Evolutionary conservation across 208 protist species (phyloP).

Genomic region (Baffinella frigidus): DNA sequence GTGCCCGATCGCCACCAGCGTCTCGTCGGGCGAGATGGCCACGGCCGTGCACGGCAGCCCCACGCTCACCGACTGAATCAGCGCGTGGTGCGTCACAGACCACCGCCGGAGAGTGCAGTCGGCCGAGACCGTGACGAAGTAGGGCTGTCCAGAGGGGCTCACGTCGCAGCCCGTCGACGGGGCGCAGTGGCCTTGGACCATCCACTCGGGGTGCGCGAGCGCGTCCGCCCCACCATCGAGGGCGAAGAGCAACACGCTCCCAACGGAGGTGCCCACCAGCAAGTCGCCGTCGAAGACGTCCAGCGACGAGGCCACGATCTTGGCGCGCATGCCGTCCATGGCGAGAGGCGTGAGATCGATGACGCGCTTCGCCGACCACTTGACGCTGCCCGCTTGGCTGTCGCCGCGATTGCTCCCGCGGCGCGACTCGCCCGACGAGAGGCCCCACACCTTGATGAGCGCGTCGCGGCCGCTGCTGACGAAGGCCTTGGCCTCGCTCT

Average conservation of each 20-base stretch:
- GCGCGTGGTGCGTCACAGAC: background rate
- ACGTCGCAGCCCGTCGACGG: background rate
- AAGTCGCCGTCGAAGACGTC: background rate
- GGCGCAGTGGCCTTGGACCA: background rate
- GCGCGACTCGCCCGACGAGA: background rate
- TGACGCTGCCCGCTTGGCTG: background rate
- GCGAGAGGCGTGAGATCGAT: background rate
- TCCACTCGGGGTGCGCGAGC: background rate
- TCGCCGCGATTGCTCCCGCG: background rate
- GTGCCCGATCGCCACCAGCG: slow-evolving; percentile 15
- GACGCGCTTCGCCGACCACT: background rate
- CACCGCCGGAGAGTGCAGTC: background rate
- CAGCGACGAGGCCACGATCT: background rate
- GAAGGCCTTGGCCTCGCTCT: background rate
- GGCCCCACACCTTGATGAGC: background rate
- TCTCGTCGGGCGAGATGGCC: background rate
- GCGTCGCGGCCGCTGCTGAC: background rate
- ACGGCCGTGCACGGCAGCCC: background rate
- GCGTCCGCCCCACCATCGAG: background rate
- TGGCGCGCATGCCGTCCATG: background rate
- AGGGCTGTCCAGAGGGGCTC: background rate
- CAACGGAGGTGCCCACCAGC: background rate
- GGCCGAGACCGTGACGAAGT: background rate
- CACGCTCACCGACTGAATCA: background rate
- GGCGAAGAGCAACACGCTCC: background rate